These are phyloP conservation scores for Hypoxylon rubiginosum DNA, from an alignment of 2,329 filamentous ascomycete species.

Conservation along the genomic window DNA sequence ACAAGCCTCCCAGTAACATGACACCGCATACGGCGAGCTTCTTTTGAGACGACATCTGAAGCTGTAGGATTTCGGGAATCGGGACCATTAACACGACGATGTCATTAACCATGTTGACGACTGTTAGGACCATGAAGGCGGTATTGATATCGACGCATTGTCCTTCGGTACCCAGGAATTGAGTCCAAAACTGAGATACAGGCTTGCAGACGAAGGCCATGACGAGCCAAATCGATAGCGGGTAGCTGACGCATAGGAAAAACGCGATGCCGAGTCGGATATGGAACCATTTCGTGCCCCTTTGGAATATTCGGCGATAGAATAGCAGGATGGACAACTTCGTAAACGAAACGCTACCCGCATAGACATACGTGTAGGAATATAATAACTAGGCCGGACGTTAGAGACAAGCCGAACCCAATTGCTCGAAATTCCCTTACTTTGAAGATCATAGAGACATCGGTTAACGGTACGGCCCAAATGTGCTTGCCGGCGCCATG, in stretches of 20 bases:
- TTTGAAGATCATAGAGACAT: conserved; percentile 39
- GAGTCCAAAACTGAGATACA: conserved; percentile 45
- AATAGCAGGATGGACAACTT: conserved; percentile 52
- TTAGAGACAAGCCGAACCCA: background rate
- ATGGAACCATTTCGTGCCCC: conserved; percentile 45
- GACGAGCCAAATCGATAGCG: conserved; percentile 44
- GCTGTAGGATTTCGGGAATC: conserved; percentile 48
- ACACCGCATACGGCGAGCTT: conserved; percentile 50
- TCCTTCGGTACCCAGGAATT: conserved; percentile 43
- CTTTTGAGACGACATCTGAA: conserved; percentile 49
- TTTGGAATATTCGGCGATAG: conserved; percentile 52
- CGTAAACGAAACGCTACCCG: conserved; percentile 48
- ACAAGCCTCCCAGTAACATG: conserved; percentile 52
- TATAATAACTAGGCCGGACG: conserved; percentile 46
- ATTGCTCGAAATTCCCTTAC: conserved; percentile 26
- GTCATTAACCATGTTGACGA: conserved; percentile 50
- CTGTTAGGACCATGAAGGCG: conserved; percentile 48
- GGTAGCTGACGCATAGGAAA: conserved; percentile 46
- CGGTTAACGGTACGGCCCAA: conserved; percentile 36
- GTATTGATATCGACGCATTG: conserved; percentile 47
- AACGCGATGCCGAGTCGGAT: conserved; percentile 42
- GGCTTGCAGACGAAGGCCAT: conserved; percentile 45
- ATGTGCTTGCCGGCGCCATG: conserved; percentile 44
- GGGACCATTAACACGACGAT: conserved; percentile 51
- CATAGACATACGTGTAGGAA: conserved; percentile 51